phyloP scores from a whole-genome alignment of 164 flowering plant species.

The Aristolochia californica region DNA sequence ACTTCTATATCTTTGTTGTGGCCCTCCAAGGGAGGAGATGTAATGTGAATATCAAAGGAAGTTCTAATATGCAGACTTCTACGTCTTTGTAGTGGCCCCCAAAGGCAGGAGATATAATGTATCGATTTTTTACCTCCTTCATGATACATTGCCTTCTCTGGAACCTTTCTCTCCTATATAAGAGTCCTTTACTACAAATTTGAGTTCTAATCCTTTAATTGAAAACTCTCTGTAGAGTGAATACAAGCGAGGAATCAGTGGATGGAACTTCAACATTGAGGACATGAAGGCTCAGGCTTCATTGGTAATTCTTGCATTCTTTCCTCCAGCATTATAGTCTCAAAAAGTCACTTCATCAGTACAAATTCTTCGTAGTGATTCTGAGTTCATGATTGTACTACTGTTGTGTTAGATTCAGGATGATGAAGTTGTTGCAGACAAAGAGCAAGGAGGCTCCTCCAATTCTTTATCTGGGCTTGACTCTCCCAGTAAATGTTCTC shows the following conservation, averaged over 20 bases:
- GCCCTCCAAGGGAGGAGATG: too few relatives aligned
- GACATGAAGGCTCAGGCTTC: conserved; percentile 89
- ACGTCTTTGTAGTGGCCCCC: too few relatives aligned
- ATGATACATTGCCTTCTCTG: too few relatives aligned
- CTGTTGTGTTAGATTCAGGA: conserved; percentile 54
- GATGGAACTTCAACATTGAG: conserved; percentile 91
- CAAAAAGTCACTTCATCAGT: too few relatives aligned
- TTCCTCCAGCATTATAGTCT: neutral
- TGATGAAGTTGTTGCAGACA: conserved; percentile 42
- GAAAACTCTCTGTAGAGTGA: conserved; percentile 44
- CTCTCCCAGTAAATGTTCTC: conserved; percentile 17
- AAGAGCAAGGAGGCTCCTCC: conserved; percentile 30
- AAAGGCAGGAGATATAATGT: too few relatives aligned
- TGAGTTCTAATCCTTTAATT: neutral
- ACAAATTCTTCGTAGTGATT: too few relatives aligned
- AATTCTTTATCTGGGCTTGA: conserved; percentile 24
- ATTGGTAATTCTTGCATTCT: conserved; percentile 34
- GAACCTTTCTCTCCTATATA: too few relatives aligned
- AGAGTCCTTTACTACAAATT: too few relatives aligned
- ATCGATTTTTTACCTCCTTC: too few relatives aligned
- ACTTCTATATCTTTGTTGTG: too few relatives aligned
- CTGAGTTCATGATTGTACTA: neutral
- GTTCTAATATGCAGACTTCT: too few relatives aligned
- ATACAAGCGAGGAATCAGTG: conserved; percentile 92
- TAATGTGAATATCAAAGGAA: too few relatives aligned